Conservation (phyloP, 768 basidiomycete genomes). For the Pleurotus cornucopiae region DNA sequence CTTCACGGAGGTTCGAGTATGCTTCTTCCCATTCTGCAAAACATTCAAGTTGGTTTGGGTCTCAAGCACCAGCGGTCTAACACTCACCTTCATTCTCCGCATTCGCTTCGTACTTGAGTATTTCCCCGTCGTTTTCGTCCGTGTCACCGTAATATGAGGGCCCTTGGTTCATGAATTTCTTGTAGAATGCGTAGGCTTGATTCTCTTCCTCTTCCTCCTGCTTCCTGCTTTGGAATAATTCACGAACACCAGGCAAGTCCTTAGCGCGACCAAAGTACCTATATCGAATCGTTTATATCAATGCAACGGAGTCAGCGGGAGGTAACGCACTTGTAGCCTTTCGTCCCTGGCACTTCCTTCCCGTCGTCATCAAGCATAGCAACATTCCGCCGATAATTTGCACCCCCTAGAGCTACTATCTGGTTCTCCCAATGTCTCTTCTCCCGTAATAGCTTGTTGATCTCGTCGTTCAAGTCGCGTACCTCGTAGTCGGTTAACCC, state of each 20-base stretch:
- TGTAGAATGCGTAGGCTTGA: conserved; percentile 68
- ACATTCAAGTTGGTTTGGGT: no score
- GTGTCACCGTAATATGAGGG: conserved; percentile 89
- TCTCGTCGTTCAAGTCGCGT: conserved; percentile 95
- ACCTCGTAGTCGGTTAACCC: conserved; percentile 94
- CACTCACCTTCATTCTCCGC: conserved; percentile 71
- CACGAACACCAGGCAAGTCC: conserved; percentile 91
- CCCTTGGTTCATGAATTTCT: conserved; percentile 85
- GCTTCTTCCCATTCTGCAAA: conserved; percentile 64
- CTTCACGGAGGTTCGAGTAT: conserved; percentile 47
- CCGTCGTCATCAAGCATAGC: conserved; percentile 95
- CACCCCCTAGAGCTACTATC: conserved; percentile 92
- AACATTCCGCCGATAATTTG: conserved; percentile 91
- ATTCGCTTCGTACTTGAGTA: conserved; percentile 67
- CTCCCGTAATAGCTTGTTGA: conserved; percentile 92
- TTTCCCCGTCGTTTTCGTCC: conserved; percentile 69
- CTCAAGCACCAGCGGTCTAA: background rate
- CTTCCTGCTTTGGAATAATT: conserved; percentile 87
- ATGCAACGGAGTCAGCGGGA: background rate
- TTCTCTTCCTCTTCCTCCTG: conserved; percentile 89
- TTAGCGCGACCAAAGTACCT: conserved; percentile 98
- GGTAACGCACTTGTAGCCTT: conserved; percentile 86
- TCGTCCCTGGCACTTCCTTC: conserved; percentile 92
- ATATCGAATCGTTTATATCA: background rate
- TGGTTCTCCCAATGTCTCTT: conserved; percentile 98